phyloP scores from a whole-genome alignment of 2,329 filamentous ascomycete species.

The Xenoacremonium recifei region DNA sequence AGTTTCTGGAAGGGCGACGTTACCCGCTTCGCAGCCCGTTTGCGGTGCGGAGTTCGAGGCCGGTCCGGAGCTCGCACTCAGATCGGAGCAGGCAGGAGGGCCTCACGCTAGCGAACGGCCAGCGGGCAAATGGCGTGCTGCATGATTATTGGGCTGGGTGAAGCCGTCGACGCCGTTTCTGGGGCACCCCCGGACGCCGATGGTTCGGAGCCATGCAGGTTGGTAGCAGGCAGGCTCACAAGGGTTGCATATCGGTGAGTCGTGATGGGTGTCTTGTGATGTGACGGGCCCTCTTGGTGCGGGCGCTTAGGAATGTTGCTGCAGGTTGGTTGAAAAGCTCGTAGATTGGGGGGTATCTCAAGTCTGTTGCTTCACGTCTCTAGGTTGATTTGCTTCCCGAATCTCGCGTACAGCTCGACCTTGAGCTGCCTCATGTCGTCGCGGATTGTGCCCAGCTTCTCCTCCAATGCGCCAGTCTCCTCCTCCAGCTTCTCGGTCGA shows the following conservation, averaged over 20 bases:
- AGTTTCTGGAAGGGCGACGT: conserved; percentile 9
- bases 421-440: conserved; percentile 91
- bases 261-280: too few species aligned
- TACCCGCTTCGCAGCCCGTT: conserved; percentile 5
- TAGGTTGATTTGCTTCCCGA: conserved; percentile 95
- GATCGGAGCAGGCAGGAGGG: conserved; percentile 2
- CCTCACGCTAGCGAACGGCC: background rate
- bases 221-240: too few species aligned
- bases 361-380: too few species aligned
- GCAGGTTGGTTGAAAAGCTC: too few species aligned
- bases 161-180: too few species aligned
- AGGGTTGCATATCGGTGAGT: too few species aligned
- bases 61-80: conserved; percentile 12
- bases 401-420: conserved; percentile 88
- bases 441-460: conserved; percentile 69
- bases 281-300: too few species aligned
- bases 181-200: too few species aligned
- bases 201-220: too few species aligned
- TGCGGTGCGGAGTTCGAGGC: too few species aligned
- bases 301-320: too few species aligned
- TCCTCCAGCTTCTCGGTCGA: conserved; percentile 73
- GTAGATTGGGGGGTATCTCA: conserved; percentile 47
- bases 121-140: background rate
- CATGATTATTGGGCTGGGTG: background rate
- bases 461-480: conserved; percentile 74